phyloP scores from a whole-genome alignment of 495 filamentous ascomycete species.

The Penicillium diatomitis region DNA sequence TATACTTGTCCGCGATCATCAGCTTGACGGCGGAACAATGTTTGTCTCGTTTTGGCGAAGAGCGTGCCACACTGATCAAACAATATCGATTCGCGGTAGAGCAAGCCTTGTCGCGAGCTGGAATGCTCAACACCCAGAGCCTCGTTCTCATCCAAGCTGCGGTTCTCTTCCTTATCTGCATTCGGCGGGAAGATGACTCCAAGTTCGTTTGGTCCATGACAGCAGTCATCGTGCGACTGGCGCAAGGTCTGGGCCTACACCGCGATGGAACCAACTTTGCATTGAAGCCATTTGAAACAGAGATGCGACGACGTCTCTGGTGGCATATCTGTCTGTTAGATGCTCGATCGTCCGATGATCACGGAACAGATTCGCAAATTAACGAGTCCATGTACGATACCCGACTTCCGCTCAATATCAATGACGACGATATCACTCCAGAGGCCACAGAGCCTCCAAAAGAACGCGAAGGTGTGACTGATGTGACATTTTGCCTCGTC shows the following conservation, averaged over 20 bases:
- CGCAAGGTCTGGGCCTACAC: constrained; percentile 72
- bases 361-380: constrained; percentile 72
- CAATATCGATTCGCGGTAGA: constrained; percentile 75
- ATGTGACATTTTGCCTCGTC: constrained; percentile 72
- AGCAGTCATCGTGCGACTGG: constrained; percentile 67
- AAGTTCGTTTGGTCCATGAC: constrained; percentile 61
- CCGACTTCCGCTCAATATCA: constrained; percentile 63
- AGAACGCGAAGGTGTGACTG: constrained; percentile 54
- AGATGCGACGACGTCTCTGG: constrained; percentile 79
- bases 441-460: constrained; percentile 51
- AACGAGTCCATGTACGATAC: constrained; percentile 64
- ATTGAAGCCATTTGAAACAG: constrained; percentile 67
- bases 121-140: constrained; percentile 67
- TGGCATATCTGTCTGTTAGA: constrained; percentile 76
- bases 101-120: constrained; percentile 65
- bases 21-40: constrained; percentile 48
- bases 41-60: constrained; percentile 24
- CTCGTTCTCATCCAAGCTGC: constrained; percentile 70
- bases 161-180: constrained; percentile 58
- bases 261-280: constrained; percentile 68
- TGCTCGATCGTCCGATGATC: constrained; percentile 69
- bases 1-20: constrained; percentile 68
- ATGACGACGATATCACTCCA: constrained; percentile 66
- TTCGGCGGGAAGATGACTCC: constrained; percentile 57
- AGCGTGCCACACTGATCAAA: constrained; percentile 37